phyloP scores from a whole-genome alignment of 352 stramenopile species.

The Globisporangium recalcitrans region DNA sequence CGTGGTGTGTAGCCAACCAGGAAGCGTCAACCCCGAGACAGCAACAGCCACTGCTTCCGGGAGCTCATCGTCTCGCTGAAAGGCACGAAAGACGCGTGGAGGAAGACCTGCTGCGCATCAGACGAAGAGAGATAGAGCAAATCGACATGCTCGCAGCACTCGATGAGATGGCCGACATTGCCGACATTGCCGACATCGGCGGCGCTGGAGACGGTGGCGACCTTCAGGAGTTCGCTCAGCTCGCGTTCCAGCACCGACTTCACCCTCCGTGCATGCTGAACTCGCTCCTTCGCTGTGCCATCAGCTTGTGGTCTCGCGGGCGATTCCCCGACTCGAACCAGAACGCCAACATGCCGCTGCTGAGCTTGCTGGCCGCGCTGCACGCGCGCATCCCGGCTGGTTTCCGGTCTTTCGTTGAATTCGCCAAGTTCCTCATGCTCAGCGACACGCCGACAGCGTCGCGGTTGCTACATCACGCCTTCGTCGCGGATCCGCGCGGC shows the following conservation, averaged over 20 bases:
- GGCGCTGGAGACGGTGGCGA: neutral
- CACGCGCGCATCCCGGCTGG: constrained; percentile 28
- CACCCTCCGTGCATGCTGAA: constrained; percentile 16
- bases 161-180: constrained; percentile 14
- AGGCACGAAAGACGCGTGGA: neutral
- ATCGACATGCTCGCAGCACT: constrained; percentile 4
- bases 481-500: constrained; percentile 17
- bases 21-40: neutral
- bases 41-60: neutral
- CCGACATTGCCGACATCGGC: neutral
- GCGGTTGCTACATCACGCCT: constrained; percentile 52
- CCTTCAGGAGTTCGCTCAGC: neutral
- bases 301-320: constrained; percentile 34
- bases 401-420: constrained; percentile 62
- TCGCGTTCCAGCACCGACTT: constrained; percentile 5
- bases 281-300: constrained; percentile 35
- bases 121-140: constrained; percentile 15
- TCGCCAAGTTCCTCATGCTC: constrained; percentile 50
- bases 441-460: constrained; percentile 30
- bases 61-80: neutral
- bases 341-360: constrained; percentile 20
- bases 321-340: constrained; percentile 29
- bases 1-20: neutral
- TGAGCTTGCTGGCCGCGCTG: constrained; percentile 32
- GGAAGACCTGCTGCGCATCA: constrained; percentile 16